Evolutionary conservation across 169 alveolate species (phyloP).

Genomic region (Eimeria falciformis): DNA sequence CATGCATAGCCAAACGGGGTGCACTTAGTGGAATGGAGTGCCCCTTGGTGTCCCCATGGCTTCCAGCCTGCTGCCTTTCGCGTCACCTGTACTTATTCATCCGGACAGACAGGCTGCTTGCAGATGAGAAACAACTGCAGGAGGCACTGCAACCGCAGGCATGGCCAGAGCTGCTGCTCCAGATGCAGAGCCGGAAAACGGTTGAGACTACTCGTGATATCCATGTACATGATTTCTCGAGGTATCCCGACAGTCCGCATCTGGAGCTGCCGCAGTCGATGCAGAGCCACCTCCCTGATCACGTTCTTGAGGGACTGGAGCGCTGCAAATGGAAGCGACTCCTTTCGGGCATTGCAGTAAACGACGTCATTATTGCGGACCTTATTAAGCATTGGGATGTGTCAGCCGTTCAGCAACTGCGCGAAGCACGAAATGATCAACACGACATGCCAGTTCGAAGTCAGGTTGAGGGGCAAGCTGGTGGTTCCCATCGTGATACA

Average conservation of each 20-base stretch:
- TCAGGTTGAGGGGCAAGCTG: neutral
- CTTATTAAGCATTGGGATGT: slow-evolving; percentile 13
- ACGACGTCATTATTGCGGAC: slow-evolving; percentile 7
- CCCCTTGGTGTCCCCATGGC: neutral
- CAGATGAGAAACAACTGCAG: slow-evolving; percentile 21
- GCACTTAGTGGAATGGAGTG: neutral
- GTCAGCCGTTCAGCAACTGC: neutral
- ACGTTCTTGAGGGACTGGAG: slow-evolving; percentile 5
- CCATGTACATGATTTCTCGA: neutral
- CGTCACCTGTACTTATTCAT: neutral
- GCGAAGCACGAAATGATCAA: neutral
- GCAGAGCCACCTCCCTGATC: slow-evolving; percentile 21
- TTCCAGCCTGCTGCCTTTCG: neutral
- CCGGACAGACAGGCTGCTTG: neutral
- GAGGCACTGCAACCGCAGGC: slow-evolving; percentile 5
- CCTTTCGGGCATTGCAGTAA: slow-evolving; percentile 2
- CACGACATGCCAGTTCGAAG: neutral
- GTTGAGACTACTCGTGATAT: neutral
- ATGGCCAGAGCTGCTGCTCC: slow-evolving; percentile 30
- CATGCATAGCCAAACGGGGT: neutral
- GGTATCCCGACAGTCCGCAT: neutral
- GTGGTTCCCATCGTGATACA: neutral
- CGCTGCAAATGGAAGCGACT: slow-evolving; percentile 31
- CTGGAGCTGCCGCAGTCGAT: neutral
- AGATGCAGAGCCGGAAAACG: neutral